These are phyloP conservation scores for Zarea fungicola DNA, from an alignment of 2,329 filamentous ascomycete genomes.

Conservation along the genomic window DNA sequence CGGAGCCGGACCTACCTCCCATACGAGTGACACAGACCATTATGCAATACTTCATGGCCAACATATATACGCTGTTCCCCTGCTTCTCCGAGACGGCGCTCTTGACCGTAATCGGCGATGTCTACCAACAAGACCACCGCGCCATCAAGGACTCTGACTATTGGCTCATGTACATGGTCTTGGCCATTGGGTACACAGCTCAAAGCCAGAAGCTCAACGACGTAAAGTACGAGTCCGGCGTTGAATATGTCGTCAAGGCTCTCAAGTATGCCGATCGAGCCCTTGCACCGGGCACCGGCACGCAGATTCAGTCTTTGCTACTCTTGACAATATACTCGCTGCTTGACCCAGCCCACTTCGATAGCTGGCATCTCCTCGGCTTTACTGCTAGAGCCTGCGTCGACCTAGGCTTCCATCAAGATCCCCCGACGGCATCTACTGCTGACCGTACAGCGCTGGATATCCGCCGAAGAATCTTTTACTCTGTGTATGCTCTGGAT, in stretches of 20 bases:
- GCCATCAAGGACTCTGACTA: slow-evolving; percentile 65
- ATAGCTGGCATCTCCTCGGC: slow-evolving; percentile 89
- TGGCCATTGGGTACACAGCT: slow-evolving; percentile 74
- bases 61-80: slow-evolving; percentile 74
- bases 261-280: slow-evolving; percentile 76
- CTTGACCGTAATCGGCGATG: slow-evolving; percentile 70
- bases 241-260: slow-evolving; percentile 57
- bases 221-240: slow-evolving; percentile 52
- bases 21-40: slow-evolving; percentile 63
- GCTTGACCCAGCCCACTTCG: slow-evolving; percentile 84
- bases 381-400: slow-evolving; percentile 83
- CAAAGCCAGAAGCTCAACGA: slow-evolving; percentile 67
- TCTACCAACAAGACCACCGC: slow-evolving; percentile 67
- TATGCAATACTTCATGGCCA: slow-evolving; percentile 79
- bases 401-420: slow-evolving; percentile 89
- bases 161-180: slow-evolving; percentile 84
- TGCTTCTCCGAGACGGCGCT: slow-evolving; percentile 77
- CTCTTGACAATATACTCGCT: slow-evolving; percentile 86
- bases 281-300: slow-evolving; percentile 75
- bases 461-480: slow-evolving; percentile 76
- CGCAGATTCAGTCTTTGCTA: slow-evolving; percentile 81
- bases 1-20: slow-evolving; percentile 61
- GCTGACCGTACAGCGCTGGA: slow-evolving; percentile 68
- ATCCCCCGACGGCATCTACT: slow-evolving; percentile 67
- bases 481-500: slow-evolving; percentile 86